Evolutionary conservation across 305 asterid genomes (phyloP).

Genomic region (Rubia occidens): DNA sequence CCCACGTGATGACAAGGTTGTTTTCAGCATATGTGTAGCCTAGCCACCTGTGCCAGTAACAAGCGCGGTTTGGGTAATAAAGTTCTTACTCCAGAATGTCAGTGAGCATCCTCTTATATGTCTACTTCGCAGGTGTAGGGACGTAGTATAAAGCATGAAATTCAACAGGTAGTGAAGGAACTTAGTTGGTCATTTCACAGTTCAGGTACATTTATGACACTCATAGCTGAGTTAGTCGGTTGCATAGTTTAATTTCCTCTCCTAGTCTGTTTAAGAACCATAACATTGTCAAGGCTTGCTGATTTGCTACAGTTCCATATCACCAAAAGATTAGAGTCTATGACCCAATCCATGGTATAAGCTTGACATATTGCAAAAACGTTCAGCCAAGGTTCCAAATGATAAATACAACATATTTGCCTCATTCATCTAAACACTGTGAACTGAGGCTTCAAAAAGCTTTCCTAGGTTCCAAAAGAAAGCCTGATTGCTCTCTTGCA

Average conservation of each 20-base stretch:
- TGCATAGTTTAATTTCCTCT: neutral
- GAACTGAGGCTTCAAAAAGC: no score
- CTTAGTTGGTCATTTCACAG: neutral
- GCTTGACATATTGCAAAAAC: neutral
- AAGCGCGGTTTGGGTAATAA: neutral
- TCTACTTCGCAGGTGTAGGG: neutral
- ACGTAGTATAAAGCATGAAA: neutral
- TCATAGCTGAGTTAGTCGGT: neutral
- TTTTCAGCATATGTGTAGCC: neutral
- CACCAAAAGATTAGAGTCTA: neutral
- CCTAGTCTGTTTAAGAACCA: neutral
- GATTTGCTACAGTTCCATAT: neutral
- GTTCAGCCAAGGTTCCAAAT: neutral
- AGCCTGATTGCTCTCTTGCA: neutral
- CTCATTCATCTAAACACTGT: no score
- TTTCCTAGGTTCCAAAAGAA: neutral
- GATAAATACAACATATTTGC: neutral
- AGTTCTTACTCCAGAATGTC: neutral
- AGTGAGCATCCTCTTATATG: neutral
- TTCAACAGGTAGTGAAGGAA: neutral
- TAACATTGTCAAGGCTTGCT: neutral
- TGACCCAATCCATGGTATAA: neutral
- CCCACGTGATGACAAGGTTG: neutral
- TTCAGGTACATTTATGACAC: neutral
- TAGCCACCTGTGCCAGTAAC: neutral